Percentiles rank a stretch among this genome's conserved stretches.
These are phyloP conservation scores for Sophora flavescens DNA, from an alignment of 306 rosid genomes.

Conservation along the genomic window DNA sequence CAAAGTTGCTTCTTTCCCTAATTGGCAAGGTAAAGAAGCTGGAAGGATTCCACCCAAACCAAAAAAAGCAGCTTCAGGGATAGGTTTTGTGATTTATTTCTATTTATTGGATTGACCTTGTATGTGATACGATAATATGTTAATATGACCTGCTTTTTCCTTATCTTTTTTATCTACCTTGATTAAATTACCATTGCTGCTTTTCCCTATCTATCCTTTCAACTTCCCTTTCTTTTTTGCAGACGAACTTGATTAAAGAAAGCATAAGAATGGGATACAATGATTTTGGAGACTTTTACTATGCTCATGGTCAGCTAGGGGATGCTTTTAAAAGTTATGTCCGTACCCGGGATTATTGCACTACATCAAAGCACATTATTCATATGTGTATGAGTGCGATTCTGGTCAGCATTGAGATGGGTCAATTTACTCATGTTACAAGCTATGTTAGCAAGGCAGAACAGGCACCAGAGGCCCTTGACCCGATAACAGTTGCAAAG, in stretches of 20 bases:
- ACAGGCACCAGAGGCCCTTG: constrained; percentile 76
- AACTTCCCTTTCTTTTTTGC: constrained; percentile 47
- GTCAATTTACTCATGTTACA: constrained; percentile 92
- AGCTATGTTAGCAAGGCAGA: constrained; percentile 96
- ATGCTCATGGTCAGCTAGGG: constrained; percentile 87
- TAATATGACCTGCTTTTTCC: neutral
- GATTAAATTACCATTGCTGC: constrained; percentile 13
- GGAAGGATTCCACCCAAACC: constrained; percentile 24
- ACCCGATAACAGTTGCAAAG: constrained; percentile 61
- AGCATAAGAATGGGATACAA: constrained; percentile 99
- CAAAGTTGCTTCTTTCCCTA: neutral
- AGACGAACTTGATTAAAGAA: constrained; percentile 99
- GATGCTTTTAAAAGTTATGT: constrained; percentile 94
- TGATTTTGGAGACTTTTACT: constrained; percentile 96
- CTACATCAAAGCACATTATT: constrained; percentile 89
- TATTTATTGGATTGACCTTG: neutral
- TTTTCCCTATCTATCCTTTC: constrained; percentile 33
- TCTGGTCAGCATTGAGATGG: constrained; percentile 98
- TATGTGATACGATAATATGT: neutral
- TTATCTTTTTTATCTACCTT: constrained; percentile 1
- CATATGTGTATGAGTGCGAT: constrained; percentile 97
- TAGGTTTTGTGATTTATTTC: constrained; percentile 26
- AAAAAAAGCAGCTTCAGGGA: constrained; percentile 22
- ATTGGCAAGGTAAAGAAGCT: constrained; percentile 31
- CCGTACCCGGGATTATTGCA: constrained; percentile 98